Conservation (phyloP, 306 rosid genomes). For the Senna tora region DNA sequence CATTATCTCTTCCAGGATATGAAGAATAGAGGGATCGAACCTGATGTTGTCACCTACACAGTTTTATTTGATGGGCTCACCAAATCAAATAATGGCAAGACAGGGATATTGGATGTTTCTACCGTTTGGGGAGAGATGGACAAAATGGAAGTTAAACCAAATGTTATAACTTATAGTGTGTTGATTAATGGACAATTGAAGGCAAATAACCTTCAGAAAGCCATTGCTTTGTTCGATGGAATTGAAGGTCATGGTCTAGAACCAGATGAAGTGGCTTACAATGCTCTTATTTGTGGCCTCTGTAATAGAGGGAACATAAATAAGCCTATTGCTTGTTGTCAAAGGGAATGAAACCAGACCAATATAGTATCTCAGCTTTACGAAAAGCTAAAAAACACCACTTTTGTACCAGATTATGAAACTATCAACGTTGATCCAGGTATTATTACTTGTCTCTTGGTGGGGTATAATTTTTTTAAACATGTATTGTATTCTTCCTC, state of each 20-base stretch:
- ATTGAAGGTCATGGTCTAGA: slow-evolving; percentile 63
- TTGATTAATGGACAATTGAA: slow-evolving; percentile 64
- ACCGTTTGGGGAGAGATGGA: slow-evolving; percentile 66
- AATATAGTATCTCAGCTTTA: slow-evolving; percentile 39
- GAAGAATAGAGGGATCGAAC: slow-evolving; percentile 68
- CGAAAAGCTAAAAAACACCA: slow-evolving; percentile 60
- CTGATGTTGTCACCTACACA: slow-evolving; percentile 72
- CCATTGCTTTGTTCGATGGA: slow-evolving; percentile 54
- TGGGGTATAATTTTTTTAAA: background rate
- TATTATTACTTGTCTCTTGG: slow-evolving; percentile 25
- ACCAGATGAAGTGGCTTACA: slow-evolving; percentile 75
- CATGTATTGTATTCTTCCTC: background rate
- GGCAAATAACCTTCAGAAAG: slow-evolving; percentile 55
- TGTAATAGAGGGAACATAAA: slow-evolving; percentile 48
- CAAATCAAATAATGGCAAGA: slow-evolving; percentile 41
- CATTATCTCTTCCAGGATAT: slow-evolving; percentile 65
- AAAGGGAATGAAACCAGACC: slow-evolving; percentile 54
- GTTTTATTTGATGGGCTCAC: slow-evolving; percentile 66
- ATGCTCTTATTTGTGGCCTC: slow-evolving; percentile 60
- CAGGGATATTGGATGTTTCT: slow-evolving; percentile 34
- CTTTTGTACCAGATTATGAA: slow-evolving; percentile 74
- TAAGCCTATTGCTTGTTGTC: slow-evolving; percentile 57
- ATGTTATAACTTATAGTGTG: slow-evolving; percentile 71
- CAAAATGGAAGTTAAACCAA: slow-evolving; percentile 59
- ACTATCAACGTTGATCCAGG: slow-evolving; percentile 74